phyloP scores from a whole-genome alignment of 768 basidiomycete genomes.

The Boletales sp. region DNA sequence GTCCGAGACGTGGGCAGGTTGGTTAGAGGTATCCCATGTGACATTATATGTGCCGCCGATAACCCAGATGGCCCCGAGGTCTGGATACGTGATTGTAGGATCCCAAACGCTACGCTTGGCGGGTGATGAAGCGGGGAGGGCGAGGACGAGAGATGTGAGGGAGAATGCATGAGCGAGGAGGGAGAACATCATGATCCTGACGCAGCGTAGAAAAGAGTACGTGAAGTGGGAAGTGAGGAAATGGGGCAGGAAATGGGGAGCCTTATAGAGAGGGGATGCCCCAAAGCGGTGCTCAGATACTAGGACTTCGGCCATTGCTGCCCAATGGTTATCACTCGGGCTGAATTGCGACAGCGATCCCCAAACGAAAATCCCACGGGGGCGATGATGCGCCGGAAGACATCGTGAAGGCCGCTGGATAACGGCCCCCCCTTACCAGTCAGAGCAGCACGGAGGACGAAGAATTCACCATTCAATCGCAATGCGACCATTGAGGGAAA shows the following conservation, averaged over 20 bases:
- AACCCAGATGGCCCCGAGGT: slow-evolving; percentile 37
- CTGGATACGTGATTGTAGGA: slow-evolving; percentile 41
- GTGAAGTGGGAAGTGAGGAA: slow-evolving; percentile 1
- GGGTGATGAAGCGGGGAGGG: slow-evolving; percentile 23
- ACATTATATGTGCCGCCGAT: slow-evolving; percentile 40
- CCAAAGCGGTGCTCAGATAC: neutral
- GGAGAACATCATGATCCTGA: slow-evolving; percentile 14
- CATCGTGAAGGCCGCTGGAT: too few relatives aligned
- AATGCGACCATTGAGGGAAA: too few relatives aligned
- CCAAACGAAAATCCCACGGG: too few relatives aligned
- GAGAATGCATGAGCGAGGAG: slow-evolving; percentile 7
- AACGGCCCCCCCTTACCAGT: too few relatives aligned
- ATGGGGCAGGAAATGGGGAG: neutral
- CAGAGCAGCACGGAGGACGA: too few relatives aligned
- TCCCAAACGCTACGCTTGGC: slow-evolving; percentile 44
- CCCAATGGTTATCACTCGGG: neutral
- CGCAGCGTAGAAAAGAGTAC: neutral
- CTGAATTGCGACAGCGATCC: too few relatives aligned
- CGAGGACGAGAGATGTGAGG: slow-evolving; percentile 26
- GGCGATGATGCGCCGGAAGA: too few relatives aligned
- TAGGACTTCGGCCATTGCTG: neutral
- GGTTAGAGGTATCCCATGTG: slow-evolving; percentile 42
- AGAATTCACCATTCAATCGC: too few relatives aligned
- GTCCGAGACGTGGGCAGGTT: slow-evolving; percentile 46
- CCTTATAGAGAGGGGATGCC: slow-evolving; percentile 10